Conservation (phyloP, 2,329 filamentous ascomycete genomes). For the Aspergillus pseudotamarii region DNA sequence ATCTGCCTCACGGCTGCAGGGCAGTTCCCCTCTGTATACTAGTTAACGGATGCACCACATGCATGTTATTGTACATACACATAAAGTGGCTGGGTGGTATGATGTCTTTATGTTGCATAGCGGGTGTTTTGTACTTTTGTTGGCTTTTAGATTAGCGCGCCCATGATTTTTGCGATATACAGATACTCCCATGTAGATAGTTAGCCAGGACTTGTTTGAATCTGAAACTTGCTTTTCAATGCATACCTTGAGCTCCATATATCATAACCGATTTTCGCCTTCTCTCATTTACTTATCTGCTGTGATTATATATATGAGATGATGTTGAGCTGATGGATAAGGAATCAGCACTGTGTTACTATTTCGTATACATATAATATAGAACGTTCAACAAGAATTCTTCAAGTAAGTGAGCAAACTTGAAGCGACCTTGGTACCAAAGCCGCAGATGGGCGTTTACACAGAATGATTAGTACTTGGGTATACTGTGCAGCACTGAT, state of each 20-base stretch:
- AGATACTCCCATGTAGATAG: neutral
- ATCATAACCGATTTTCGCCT: too few species aligned
- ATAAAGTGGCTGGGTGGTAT: neutral
- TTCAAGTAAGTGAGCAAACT: neutral
- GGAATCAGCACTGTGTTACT: neutral
- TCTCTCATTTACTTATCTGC: neutral
- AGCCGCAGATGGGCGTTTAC: neutral
- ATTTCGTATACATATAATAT: neutral
- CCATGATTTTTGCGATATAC: neutral
- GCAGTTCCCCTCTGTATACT: neutral
- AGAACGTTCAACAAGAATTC: neutral
- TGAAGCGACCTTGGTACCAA: neutral
- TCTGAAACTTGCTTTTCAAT: neutral
- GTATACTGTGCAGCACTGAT: neutral
- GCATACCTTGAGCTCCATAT: neutral
- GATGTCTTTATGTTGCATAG: neutral
- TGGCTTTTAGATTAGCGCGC: neutral
- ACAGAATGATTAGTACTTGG: neutral
- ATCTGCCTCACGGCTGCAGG: neutral
- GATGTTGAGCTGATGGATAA: neutral
- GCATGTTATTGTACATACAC: neutral
- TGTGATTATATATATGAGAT: neutral
- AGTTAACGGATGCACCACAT: neutral
- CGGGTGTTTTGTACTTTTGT: conserved; percentile 1
- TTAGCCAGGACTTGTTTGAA: neutral